Evolutionary conservation across 192 early-diverging fungal genomes (phyloP).

Genomic region (Gonapodya prolifera): DNA sequence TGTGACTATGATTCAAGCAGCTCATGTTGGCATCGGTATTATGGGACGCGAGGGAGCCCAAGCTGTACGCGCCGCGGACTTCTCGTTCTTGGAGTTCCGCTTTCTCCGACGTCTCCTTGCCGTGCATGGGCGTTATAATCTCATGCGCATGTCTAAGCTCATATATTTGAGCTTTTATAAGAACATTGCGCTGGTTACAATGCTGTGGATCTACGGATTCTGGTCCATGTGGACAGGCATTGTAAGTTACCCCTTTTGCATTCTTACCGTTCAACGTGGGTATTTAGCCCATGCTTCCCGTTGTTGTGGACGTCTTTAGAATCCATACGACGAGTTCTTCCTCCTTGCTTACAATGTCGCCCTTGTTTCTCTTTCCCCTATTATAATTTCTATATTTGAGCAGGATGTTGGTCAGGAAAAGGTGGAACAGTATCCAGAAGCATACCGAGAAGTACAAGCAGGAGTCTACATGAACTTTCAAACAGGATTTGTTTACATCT

Average conservation of each 20-base stretch:
- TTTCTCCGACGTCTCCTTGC: slow-evolving; percentile 30
- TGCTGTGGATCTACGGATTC: slow-evolving; percentile 39
- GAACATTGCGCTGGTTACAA: slow-evolving; percentile 36
- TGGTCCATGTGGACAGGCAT: slow-evolving; percentile 26
- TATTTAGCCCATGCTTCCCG: slow-evolving; percentile 32
- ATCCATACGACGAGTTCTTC: slow-evolving; percentile 22
- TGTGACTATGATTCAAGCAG: slow-evolving; percentile 91
- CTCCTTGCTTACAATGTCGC: background rate
- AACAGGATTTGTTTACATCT: background rate
- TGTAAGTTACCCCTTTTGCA: slow-evolving; percentile 30
- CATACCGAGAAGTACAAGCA: background rate
- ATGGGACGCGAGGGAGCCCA: slow-evolving; percentile 44
- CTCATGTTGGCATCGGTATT: slow-evolving; percentile 28
- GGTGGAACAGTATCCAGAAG: background rate
- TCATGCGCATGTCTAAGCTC: slow-evolving; percentile 22
- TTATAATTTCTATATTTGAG: slow-evolving; percentile 14
- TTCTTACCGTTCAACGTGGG: slow-evolving; percentile 36
- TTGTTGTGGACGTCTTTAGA: slow-evolving; percentile 31
- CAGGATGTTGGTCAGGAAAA: background rate
- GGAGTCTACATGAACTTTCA: background rate
- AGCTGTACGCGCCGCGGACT: slow-evolving; percentile 43
- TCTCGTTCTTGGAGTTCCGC: slow-evolving; percentile 40
- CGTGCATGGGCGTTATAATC: slow-evolving; percentile 38
- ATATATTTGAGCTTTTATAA: slow-evolving; percentile 45
- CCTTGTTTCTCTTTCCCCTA: slow-evolving; percentile 22